A percentile compares a stretch with the other conserved stretches of the same genome.
Evolutionary conservation across 306 rosid genomes (phyloP).

Genomic region (Cucurbita argyrosperma): DNA sequence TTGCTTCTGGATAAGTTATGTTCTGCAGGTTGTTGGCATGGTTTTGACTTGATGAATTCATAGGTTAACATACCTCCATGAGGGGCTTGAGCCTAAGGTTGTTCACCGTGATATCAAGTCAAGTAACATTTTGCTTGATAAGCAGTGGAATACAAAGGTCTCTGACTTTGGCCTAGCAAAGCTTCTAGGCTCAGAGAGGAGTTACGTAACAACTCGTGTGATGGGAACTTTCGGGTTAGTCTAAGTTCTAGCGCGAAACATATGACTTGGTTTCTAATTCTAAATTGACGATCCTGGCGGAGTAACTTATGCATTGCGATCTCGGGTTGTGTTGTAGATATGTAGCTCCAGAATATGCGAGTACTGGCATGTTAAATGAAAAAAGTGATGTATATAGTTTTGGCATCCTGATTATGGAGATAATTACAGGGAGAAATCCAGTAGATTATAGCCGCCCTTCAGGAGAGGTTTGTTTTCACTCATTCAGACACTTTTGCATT

Average conservation of each 20-base stretch:
- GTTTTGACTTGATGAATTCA: not conserved
- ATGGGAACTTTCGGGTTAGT: slow-evolving; percentile 62
- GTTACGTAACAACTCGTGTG: slow-evolving; percentile 52
- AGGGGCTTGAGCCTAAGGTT: slow-evolving; percentile 56
- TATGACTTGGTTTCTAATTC: not conserved
- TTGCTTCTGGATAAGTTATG: not conserved
- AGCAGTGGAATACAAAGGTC: slow-evolving; percentile 48
- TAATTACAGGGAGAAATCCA: slow-evolving; percentile 49
- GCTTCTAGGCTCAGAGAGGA: slow-evolving; percentile 47
- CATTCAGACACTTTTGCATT: not conserved
- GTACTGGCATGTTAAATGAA: slow-evolving; percentile 56
- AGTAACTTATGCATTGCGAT: not conserved
- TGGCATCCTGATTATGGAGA: slow-evolving; percentile 50
- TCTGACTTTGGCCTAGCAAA: slow-evolving; percentile 57
- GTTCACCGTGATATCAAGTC: slow-evolving; percentile 59
- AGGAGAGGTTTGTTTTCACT: slow-evolving; percentile 32
- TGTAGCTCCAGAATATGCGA: slow-evolving; percentile 60
- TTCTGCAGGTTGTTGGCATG: not conserved
- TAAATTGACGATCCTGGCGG: not conserved
- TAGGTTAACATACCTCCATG: slow-evolving; percentile 47
- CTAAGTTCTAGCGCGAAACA: not conserved
- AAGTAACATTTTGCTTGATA: slow-evolving; percentile 50
- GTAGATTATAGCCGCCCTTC: slow-evolving; percentile 43
- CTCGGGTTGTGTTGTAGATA: slow-evolving; percentile 23
- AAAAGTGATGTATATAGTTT: slow-evolving; percentile 53